Evolutionary conservation across 2,329 filamentous ascomycete genomes (phyloP), one percentile per base, ranked within the genome.

Genomic region (Hyphodiscus sp.): DNA sequence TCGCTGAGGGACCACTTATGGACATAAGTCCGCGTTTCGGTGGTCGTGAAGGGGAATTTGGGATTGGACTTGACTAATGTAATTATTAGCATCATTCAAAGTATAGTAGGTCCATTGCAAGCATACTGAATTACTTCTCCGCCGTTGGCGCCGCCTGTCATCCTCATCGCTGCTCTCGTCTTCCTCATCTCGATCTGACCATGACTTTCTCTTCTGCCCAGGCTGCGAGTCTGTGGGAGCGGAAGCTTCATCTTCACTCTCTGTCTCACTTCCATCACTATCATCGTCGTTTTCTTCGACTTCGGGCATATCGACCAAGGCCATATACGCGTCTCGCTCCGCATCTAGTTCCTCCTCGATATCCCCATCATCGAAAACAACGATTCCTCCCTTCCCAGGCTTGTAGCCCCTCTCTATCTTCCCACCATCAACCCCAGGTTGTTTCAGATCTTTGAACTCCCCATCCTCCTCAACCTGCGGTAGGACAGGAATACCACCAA

Each of bases 301-400:
- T 30, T 94, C 89, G 1, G 91, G 92, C 91, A 99, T 97, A 58
- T 91, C 86, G 45, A 89, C 76, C 49, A 97, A 74, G n/a, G 86
- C 86, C 59, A 88, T 81, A 66, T 95, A 97, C 41, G 94, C 91
- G 55, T 89, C 84, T 61, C 83, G 80, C 70, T 97, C 91, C 1
- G 74, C 74, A 13, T 70, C 71, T 33, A 99, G 74, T 33, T 91
- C 88, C 61, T 92, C 87, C 61, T 92, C 87, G 49, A 99, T 91
- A 68, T 99, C 94, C 1, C 92, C 94, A 67, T 97, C 94, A 66
- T 97, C 94, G 68, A 94, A 95, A 1, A 96, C 91, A 56, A 99
- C 82, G 43, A 99, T 87, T 0, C 94, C 94, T 18, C 92, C 92
- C 65, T 80, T 86, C 29, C 89, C 87, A 5, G 88, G 83, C 59